Conservation (phyloP, 352 stramenopile genomes). For the Pythium graminicola region DNA sequence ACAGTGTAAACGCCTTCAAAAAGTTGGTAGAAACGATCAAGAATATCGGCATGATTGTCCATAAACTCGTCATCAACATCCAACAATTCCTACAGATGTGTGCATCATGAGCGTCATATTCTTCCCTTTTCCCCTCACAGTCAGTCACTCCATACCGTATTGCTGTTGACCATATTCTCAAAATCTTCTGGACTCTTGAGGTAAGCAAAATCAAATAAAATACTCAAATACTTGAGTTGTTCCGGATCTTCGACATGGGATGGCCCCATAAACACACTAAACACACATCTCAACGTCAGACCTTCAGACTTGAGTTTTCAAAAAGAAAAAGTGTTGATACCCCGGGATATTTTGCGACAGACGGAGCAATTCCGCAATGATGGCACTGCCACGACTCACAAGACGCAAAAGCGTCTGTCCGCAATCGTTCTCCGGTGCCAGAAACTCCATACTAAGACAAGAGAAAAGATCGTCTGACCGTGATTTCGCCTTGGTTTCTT, state of each 20-base stretch:
- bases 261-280: slow-evolving; percentile 78
- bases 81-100: slow-evolving; percentile 32
- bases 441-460: slow-evolving; percentile 63
- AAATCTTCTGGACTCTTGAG: slow-evolving; percentile 93
- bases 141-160: slow-evolving; percentile 43
- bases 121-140: too few species aligned
- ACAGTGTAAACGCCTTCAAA: slow-evolving; percentile 61
- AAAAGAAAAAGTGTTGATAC: slow-evolving; percentile 24
- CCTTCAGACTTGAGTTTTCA: neutral
- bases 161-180: slow-evolving; percentile 90
- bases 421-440: slow-evolving; percentile 92
- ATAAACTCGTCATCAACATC: slow-evolving; percentile 82
- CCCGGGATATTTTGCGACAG: slow-evolving; percentile 89
- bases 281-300: neutral
- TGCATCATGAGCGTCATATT: neutral
- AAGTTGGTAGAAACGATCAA: slow-evolving; percentile 72
- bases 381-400: slow-evolving; percentile 85
- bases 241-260: slow-evolving; percentile 85
- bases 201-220: slow-evolving; percentile 95
- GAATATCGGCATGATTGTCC: slow-evolving; percentile 54
- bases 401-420: slow-evolving; percentile 91
- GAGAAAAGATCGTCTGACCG: neutral
- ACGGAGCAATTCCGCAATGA: slow-evolving; percentile 90
- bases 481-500: too few species aligned
- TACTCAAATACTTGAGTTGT: slow-evolving; percentile 87